phyloP scores from a whole-genome alignment of 2,329 filamentous ascomycete species.

The Pseudogymnoascus sp. region DNA sequence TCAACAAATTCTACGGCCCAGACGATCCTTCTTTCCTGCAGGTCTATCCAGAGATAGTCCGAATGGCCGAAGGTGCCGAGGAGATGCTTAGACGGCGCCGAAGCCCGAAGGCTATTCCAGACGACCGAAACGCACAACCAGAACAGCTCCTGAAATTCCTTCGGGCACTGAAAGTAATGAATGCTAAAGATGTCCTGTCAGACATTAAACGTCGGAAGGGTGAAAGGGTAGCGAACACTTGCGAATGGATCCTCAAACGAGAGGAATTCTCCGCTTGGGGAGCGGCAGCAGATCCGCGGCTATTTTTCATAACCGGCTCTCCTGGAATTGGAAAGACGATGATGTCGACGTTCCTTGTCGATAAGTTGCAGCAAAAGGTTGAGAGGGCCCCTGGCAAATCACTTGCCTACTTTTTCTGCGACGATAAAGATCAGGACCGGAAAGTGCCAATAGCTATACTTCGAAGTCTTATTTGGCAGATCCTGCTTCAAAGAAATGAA shows the following conservation, averaged over 20 bases:
- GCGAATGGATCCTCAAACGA: background rate
- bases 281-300: background rate
- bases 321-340: conserved; percentile 11
- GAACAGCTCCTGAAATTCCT: background rate
- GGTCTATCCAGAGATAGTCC: background rate
- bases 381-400: background rate
- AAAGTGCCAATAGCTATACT: conserved; percentile 4
- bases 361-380: conserved; percentile 4
- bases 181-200: background rate
- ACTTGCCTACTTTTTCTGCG: conserved; percentile 5
- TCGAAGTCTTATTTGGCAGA: conserved; percentile 8
- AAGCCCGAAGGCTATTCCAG: background rate
- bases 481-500: background rate
- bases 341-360: background rate
- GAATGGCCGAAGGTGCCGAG: background rate
- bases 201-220: background rate
- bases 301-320: background rate
- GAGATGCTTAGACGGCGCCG: background rate
- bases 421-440: background rate
- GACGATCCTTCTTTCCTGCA: background rate
- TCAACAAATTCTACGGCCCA: background rate
- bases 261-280: background rate
- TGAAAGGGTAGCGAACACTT: background rate
- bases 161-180: background rate
- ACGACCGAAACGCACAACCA: background rate